Percentiles rank a stretch among this genome's conserved stretches.
Conservation (phyloP, 2,329 filamentous ascomycete genomes). For the Penicillium frequentans region DNA sequence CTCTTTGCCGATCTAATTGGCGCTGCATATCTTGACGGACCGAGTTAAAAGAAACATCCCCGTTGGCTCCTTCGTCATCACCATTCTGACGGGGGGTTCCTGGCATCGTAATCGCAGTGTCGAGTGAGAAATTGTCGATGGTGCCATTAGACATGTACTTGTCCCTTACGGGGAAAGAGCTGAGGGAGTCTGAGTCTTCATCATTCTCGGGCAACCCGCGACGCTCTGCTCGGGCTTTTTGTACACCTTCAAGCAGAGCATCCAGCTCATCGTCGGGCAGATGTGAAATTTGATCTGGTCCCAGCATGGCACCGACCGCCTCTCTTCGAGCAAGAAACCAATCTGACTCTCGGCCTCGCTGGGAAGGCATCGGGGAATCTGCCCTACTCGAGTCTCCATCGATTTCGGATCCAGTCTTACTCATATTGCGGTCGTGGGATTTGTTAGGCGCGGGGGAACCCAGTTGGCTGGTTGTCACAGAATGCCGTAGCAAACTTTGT, state of each 20-base stretch:
- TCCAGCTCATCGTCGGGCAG: conserved; percentile 94
- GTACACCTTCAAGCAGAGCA: conserved; percentile 88
- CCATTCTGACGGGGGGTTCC: conserved; percentile 78
- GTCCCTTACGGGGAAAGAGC: conserved; percentile 83
- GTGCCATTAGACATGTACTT: conserved; percentile 96
- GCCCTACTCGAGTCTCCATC: conserved; percentile 71
- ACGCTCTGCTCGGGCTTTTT: conserved; percentile 79
- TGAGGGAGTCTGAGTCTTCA: conserved; percentile 85
- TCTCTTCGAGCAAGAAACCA: conserved; percentile 93
- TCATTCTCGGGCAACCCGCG: conserved; percentile 64
- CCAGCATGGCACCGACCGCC: conserved; percentile 86
- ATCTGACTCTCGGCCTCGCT: conserved; percentile 74
- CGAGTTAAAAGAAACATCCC: conserved; percentile 65
- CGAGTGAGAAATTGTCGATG: conserved; percentile 91
- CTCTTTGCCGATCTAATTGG: conserved; percentile 80
- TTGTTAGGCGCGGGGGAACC: conserved; percentile 63
- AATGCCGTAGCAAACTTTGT: conserved; percentile 83
- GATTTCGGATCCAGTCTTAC: conserved; percentile 74
- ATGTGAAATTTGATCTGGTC: conserved; percentile 83
- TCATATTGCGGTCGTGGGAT: conserved; percentile 76
- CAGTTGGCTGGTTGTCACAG: conserved; percentile 64
- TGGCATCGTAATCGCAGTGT: conserved; percentile 91
- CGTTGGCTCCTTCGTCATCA: conserved; percentile 57
- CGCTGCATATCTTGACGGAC: conserved; percentile 80
- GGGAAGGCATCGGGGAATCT: conserved; percentile 73